Conservation (phyloP, 1,139 yeast genomes). For the Pneumocystis jirovecii region DNA sequence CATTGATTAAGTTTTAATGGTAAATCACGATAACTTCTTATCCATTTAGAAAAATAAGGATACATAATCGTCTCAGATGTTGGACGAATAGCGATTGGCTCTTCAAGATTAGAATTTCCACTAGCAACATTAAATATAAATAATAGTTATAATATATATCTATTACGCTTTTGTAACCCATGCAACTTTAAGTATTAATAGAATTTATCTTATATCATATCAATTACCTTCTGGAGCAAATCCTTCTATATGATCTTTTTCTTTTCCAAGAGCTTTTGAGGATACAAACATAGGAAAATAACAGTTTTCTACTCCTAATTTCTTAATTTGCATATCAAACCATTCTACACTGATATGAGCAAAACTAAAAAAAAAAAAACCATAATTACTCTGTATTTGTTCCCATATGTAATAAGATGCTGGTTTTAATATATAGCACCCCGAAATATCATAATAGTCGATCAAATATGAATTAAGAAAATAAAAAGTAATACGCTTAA, state of each 20-base stretch:
- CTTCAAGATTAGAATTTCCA: slow-evolving; percentile 84
- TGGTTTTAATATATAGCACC: slow-evolving; percentile 96
- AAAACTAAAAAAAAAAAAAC: background rate
- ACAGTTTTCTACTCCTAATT: slow-evolving; percentile 82
- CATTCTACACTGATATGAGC: slow-evolving; percentile 29
- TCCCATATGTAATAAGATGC: slow-evolving; percentile 94
- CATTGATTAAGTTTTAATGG: slow-evolving; percentile 95
- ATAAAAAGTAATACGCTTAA: background rate
- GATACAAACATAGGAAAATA: slow-evolving; percentile 99
- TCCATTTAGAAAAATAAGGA: slow-evolving; percentile 98
- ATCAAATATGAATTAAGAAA: slow-evolving; percentile 22
- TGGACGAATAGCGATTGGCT: slow-evolving; percentile 97
- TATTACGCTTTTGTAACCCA: slow-evolving; percentile 83
- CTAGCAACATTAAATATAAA: slow-evolving; percentile 1
- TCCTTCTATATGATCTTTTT: slow-evolving; percentile 97
- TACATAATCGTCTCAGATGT: slow-evolving; percentile 99
- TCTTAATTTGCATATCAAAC: slow-evolving; percentile 68
- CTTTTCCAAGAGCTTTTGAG: slow-evolving; percentile 79
- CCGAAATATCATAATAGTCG: slow-evolving; percentile 96
- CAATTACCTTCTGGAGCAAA: slow-evolving; percentile 69
- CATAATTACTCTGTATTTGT: slow-evolving; percentile 43
- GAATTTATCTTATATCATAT: background rate
- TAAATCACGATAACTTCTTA: slow-evolving; percentile 92
- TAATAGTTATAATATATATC: background rate
- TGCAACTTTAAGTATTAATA: slow-evolving; percentile 40